A percentile compares a stretch with the other conserved stretches of the same genome.
These are phyloP conservation scores for Xerocomellus intermedius DNA, from an alignment of 768 basidiomycete genomes.

Conservation along the genomic window DNA sequence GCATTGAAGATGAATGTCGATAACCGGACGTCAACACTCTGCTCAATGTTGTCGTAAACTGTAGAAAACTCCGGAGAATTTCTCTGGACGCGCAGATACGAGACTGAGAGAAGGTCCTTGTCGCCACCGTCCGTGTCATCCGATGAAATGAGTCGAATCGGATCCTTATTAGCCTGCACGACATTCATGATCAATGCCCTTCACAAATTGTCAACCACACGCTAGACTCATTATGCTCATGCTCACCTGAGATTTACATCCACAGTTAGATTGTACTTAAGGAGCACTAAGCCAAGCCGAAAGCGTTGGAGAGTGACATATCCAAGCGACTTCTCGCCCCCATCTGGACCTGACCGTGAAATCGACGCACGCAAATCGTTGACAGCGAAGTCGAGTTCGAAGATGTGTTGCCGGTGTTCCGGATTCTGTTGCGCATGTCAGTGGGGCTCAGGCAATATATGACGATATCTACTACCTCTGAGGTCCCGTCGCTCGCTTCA, in stretches of 20 bases:
- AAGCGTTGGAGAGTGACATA: constrained; percentile 80
- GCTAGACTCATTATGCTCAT: background rate
- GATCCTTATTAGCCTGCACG: constrained; percentile 50
- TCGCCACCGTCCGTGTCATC: constrained; percentile 41
- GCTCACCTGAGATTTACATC: constrained; percentile 73
- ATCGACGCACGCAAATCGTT: constrained; percentile 78
- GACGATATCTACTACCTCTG: constrained; percentile 42
- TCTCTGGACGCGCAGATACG: constrained; percentile 77
- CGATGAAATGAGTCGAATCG: constrained; percentile 68
- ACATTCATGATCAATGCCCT: constrained; percentile 79
- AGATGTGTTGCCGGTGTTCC: constrained; percentile 54
- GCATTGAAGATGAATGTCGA: constrained; percentile 90
- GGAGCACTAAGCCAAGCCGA: constrained; percentile 65
- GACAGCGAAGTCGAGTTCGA: constrained; percentile 87
- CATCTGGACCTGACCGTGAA: constrained; percentile 62
- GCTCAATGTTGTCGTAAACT: constrained; percentile 81
- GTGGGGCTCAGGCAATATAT: background rate
- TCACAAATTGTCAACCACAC: constrained; percentile 10
- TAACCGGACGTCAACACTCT: constrained; percentile 80
- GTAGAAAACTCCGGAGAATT: constrained; percentile 83
- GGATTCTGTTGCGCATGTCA: constrained; percentile 24
- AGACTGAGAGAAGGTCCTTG: constrained; percentile 72
- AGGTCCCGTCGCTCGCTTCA: constrained; percentile 63
- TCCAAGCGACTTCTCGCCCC: constrained; percentile 71
- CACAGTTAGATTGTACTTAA: constrained; percentile 85